Evolutionary conservation across 768 basidiomycete species (phyloP), one percentile per base, ranked within the genome.

Genomic region (Udeniomyces megalosporus): DNA sequence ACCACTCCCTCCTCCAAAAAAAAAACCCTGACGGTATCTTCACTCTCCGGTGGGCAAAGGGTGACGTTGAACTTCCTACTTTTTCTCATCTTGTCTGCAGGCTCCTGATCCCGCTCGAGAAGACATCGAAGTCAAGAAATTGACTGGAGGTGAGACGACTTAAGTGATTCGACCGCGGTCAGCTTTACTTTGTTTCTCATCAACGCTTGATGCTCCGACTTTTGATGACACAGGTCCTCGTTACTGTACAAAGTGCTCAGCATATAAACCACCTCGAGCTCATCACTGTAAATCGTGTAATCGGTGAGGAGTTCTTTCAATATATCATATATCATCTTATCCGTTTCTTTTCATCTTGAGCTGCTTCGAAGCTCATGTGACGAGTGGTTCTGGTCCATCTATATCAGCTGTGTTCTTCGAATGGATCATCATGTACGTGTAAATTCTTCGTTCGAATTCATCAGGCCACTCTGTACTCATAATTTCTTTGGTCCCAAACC

Each of bases 261-360:
- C 77, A 62, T 88, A 84, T 73, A 96, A 92, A 69, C 88, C 88
- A 34, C 86, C 88, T 24, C 77, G 89, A 62, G 80, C 92, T 0
- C 95, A 99, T 74, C 95, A 99, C 68, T 99, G 95, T 73, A 80
- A 83, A 62, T 79, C 84, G 65, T 99, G 95, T 72, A 83, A 83
- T 71, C 80, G 81, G 82, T 89, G 71, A 66, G 82, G 75, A 24
- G 10, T 35, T 35, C 14, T 11, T n/a, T n/a, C n/a, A n/a, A n/a
- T n/a, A n/a, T n/a, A n/a, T n/a, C n/a, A n/a, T n/a, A n/a, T n/a
- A n/a, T n/a, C n/a, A n/a, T n/a, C n/a, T n/a, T n/a, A n/a, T n/a
- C n/a, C n/a, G n/a, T 24, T 29, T 17, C 22, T 44, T 20, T 22
- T 24, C 42, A 20, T 45, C 10, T 6, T 6, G 12, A 17, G 15